Evolutionary conservation across 2,329 filamentous ascomycete species (phyloP).

Genomic region (Biscogniauxia marginata): DNA sequence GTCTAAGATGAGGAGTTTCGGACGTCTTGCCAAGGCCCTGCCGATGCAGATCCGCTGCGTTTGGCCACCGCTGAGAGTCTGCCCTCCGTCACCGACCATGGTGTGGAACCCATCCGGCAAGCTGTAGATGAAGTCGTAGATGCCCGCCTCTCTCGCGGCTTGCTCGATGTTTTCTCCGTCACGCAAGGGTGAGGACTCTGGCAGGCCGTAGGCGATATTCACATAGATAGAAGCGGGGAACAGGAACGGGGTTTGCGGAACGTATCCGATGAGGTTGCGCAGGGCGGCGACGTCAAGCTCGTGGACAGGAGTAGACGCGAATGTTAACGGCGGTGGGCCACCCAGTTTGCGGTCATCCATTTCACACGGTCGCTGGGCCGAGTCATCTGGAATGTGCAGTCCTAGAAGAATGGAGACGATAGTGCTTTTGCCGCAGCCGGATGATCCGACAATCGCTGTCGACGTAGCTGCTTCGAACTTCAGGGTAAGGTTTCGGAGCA

Average conservation of each 20-base stretch:
- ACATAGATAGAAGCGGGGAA: conserved; percentile 75
- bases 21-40: conserved; percentile 69
- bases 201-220: conserved; percentile 81
- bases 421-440: conserved; percentile 90
- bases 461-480: conserved; percentile 61
- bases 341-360: not conserved
- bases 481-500: conserved; percentile 67
- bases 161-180: conserved; percentile 42
- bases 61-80: conserved; percentile 75
- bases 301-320: conserved; percentile 56
- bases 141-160: conserved; percentile 59
- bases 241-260: conserved; percentile 69
- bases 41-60: conserved; percentile 80
- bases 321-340: conserved; percentile 47
- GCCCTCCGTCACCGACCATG: conserved; percentile 72
- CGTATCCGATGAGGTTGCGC: conserved; percentile 62
- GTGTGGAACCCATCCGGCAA: conserved; percentile 73
- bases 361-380: not conserved
- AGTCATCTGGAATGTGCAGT: conserved; percentile 55
- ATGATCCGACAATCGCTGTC: conserved; percentile 77
- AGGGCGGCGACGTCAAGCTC: conserved; percentile 60
- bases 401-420: conserved; percentile 72
- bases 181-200: conserved; percentile 51
- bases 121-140: conserved; percentile 74
- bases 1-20: conserved; percentile 75